phyloP scores from a whole-genome alignment of 345 rosid genomes.

The Moricandia arvensis region DNA sequence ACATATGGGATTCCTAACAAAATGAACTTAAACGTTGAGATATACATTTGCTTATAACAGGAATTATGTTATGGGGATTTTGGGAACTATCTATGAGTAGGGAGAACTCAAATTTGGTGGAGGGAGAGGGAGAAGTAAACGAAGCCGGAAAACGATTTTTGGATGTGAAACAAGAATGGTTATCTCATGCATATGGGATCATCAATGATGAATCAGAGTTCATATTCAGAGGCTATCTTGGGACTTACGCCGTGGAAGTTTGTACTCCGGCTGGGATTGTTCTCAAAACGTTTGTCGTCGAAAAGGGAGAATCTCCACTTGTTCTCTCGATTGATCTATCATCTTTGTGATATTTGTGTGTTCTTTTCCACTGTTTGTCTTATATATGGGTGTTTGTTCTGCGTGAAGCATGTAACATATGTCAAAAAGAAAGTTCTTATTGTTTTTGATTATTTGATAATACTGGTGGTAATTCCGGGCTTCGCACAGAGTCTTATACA shows the following conservation, averaged over 20 bases:
- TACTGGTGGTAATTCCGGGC: too few relatives aligned
- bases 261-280: conserved; percentile 42
- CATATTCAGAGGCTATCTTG: conserved; percentile 67
- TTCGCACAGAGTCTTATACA: too few relatives aligned
- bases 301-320: conserved; percentile 57
- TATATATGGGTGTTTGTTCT: neutral
- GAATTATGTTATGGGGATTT: conserved; percentile 83
- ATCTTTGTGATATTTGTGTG: conserved; percentile 30
- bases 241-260: conserved; percentile 60
- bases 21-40: neutral
- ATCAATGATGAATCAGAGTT: conserved; percentile 56
- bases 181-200: conserved; percentile 52
- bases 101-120: conserved; percentile 60
- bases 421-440: neutral
- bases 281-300: conserved; percentile 55
- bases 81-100: conserved; percentile 91
- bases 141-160: conserved; percentile 66
- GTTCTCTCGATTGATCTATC: conserved; percentile 48
- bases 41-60: conserved; percentile 4
- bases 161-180: conserved; percentile 73
- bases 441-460: neutral
- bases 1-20: neutral
- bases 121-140: conserved; percentile 81
- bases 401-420: neutral
- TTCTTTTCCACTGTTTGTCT: neutral